phyloP scores from a whole-genome alignment of 2,329 filamentous ascomycete genomes.

The Bipolaris cookei region DNA sequence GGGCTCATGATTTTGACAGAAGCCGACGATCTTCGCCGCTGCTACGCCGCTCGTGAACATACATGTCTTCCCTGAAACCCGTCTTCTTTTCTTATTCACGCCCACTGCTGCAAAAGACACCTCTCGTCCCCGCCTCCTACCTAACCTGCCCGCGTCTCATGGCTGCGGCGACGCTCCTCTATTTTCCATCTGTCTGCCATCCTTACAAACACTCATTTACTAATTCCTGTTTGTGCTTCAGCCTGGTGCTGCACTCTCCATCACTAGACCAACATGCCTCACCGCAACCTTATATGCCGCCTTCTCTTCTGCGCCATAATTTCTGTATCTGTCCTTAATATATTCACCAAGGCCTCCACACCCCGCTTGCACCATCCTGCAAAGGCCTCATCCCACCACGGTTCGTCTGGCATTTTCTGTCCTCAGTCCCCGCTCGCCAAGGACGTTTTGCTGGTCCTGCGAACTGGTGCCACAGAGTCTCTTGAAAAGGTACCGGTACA shows the following conservation, averaged over 20 bases:
- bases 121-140: slow-evolving; percentile 8
- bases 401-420: slow-evolving; percentile 35
- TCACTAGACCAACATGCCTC: slow-evolving; percentile 33
- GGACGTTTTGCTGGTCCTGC: slow-evolving; percentile 64
- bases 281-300: slow-evolving; percentile 42
- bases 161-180: slow-evolving; percentile 18
- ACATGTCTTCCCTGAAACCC: slow-evolving; percentile 13
- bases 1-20: slow-evolving; percentile 24
- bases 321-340: slow-evolving; percentile 44
- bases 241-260: slow-evolving; percentile 29
- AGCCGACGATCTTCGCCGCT: slow-evolving; percentile 30
- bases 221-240: slow-evolving; percentile 10
- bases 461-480: slow-evolving; percentile 66
- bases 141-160: slow-evolving; percentile 20
- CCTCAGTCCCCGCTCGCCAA: slow-evolving; percentile 49
- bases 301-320: slow-evolving; percentile 44
- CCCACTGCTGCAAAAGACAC: slow-evolving; percentile 2
- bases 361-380: slow-evolving; percentile 39
- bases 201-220: slow-evolving; percentile 9
- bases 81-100: slow-evolving; percentile 14
- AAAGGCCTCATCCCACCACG: slow-evolving; percentile 26
- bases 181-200: slow-evolving; percentile 17
- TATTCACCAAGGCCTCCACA: slow-evolving; percentile 40
- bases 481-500: slow-evolving; percentile 64
- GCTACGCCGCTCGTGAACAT: slow-evolving; percentile 13